Base-by-base conservation (phyloP, 1,284 basidiomycete genomes). In the Peniophora sp. region DNA sequence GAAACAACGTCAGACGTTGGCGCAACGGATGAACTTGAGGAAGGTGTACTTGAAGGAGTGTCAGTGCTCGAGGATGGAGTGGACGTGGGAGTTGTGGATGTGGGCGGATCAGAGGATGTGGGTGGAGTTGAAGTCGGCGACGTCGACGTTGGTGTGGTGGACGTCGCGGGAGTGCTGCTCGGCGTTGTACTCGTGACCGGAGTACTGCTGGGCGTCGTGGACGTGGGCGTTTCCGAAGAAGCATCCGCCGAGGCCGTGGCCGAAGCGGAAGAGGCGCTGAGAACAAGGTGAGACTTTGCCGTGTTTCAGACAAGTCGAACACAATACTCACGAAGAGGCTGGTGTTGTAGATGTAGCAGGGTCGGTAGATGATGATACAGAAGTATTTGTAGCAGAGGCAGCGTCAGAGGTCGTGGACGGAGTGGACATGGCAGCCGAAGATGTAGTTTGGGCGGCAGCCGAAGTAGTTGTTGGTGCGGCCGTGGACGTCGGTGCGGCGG, bases 171-270 rank as follows among this genome's bases (percentile, higher is more conserved):
- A 20, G 55, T 51, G 23, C 47, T 42, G 18, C 44, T 27, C 17
- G 52, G 43, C 39, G 54, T 46, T 10, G 43, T 22, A n/a, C 39
- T 27, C 11, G 53, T n/a, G n/a, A n/a, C 47, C 47, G 55, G 32
- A 11, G 52, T 58, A 39, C 47, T 52, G 32, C 54, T 52, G 42
- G 51, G 48, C 50, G 47, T 43, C 47, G 10, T 39, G 45, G 56
- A 50, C 46, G 45, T 51, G 39, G 55, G 58, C 49, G 36, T 52
- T 43, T 49, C 51, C 20, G 58, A 44, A 42, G 51, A 44, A 37
- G 60, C 14, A 20, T 51, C 51, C 20, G 55, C 35, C 5, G 60
- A 47, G 32, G 57, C 47, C 14, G 61, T 54, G 39, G 62, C 50
- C n/a, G 57, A 47, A 36, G 57, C 20, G n/a, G 57, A 42, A 56